Percentiles rank a stretch among this genome's conserved stretches.
Evolutionary conservation across 1,284 basidiomycete species (phyloP).

Genomic region (Cryptococcus sp.): DNA sequence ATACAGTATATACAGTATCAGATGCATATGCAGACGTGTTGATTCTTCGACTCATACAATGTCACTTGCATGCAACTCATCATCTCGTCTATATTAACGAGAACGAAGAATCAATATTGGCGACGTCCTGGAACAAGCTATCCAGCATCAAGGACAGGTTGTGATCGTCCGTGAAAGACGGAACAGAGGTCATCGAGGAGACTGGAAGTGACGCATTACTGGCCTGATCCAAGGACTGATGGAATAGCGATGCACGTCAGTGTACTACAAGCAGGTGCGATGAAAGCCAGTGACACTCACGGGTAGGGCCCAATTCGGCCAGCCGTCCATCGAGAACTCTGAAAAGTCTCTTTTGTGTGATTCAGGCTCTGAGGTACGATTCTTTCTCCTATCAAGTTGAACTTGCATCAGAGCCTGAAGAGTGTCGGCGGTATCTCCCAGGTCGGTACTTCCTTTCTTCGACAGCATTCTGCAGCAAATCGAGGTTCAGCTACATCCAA

Average conservation of each 20-base stretch:
- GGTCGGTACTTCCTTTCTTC: background rate
- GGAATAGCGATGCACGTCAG: background rate
- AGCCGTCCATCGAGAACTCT: constrained; percentile 1
- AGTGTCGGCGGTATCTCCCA: background rate
- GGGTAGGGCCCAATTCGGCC: background rate
- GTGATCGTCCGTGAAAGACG: constrained; percentile 1
- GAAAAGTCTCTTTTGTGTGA: background rate
- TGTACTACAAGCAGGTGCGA: too few relatives aligned
- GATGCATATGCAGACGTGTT: too few relatives aligned
- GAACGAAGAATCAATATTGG: background rate
- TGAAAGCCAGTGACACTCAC: background rate
- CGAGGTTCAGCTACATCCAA: background rate
- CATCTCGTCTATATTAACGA: too few relatives aligned
- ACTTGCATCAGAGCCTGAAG: constrained; percentile 1
- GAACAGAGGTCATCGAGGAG: background rate
- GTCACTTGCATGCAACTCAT: too few relatives aligned
- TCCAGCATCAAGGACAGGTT: background rate
- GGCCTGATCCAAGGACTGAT: background rate
- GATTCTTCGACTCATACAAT: too few relatives aligned
- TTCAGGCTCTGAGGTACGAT: background rate
- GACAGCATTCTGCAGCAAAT: background rate
- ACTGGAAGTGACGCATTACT: background rate
- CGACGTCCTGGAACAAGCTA: background rate
- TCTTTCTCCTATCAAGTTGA: background rate
- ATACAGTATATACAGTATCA: too few relatives aligned